Evolutionary conservation across 225 moss, liverwort and hornwort species (phyloP), one percentile per base, ranked within the genome.

Genomic region (Polytrichum commune): DNA sequence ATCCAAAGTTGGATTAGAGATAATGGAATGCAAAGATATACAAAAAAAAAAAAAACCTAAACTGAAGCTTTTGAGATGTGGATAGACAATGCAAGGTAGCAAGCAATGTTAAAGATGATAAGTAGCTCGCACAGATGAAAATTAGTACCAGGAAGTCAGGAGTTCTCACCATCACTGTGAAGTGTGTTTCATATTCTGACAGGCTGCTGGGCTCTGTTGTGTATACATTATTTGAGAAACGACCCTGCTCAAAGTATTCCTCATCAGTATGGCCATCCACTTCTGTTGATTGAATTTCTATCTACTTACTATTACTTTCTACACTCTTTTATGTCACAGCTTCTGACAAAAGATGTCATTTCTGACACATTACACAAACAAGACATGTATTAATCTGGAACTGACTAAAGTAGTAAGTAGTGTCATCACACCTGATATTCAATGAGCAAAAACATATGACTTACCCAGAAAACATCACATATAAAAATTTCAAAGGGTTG

Each of bases 111-210:
- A 0, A 46, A 46, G 46, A 13, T 16, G 46, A 46, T 46, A 46
- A 46, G 13, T 13, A 46, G 16, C 10, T 46, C 2, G 8, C 32
- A 46, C 13, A 46, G 13, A 13, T 46, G 16, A 46, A 7, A 32
- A 32, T 32, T 8, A 32, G 32, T 7, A 32, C 32, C 8, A 32
- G 7, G 1, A 32, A 46, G 46, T 46, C 46, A 46, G 30, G 64
- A 27, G 69, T 38, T 75, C 88, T 68, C 82, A 98, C 95, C 98
- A 98, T 98, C 19, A 98, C 98, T 61, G 98, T 98, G 69, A 98
- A 98, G 85, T 98, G 98, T 29, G 98, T 98, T 73, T 98, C 98
- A 61, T 91, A 98, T 9, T 98, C 93, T 22, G 90, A 86, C 65
- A 95, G 86, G 71, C 90, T 95, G 57, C 75, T 90, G 27, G 87